phyloP scores from a whole-genome alignment of 2,329 filamentous ascomycete genomes.

The Chrysoporthe puriensis region DNA sequence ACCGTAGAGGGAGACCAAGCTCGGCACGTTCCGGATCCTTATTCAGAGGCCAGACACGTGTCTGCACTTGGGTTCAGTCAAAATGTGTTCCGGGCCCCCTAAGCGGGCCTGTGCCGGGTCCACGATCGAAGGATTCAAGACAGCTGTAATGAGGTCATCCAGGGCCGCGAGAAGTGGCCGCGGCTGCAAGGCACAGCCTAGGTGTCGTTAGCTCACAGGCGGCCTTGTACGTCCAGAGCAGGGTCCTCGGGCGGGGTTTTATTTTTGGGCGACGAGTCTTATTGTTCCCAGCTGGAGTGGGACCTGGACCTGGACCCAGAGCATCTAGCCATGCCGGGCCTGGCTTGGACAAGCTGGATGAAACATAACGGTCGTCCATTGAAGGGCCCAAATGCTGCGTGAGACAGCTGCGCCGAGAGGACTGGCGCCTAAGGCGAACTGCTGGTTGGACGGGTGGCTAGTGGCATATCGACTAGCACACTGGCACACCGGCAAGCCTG shows the following conservation, averaged over 20 bases:
- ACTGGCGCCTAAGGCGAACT: conserved; percentile 13
- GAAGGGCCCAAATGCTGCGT: neutral
- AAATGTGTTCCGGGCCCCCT: neutral
- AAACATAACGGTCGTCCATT: conserved; percentile 6
- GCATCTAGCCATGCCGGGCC: neutral
- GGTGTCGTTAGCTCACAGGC: neutral
- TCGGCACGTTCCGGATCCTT: neutral
- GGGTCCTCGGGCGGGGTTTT: neutral
- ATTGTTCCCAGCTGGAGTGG: neutral
- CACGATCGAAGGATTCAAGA: neutral
- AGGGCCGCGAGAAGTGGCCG: neutral
- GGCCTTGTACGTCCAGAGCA: neutral
- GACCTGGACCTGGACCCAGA: neutral
- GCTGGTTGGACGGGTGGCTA: conserved; percentile 12
- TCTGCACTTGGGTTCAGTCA: neutral
- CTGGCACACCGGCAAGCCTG: neutral
- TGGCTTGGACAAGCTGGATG: conserved; percentile 4
- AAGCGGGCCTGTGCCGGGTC: neutral
- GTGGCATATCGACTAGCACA: neutral
- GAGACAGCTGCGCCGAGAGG: neutral
- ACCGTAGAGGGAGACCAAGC: neutral
- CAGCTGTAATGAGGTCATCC: neutral
- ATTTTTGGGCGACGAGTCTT: neutral
- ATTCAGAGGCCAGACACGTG: neutral
- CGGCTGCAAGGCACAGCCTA: neutral